Percentiles rank a stretch among this genome's conserved stretches.
Conservation (phyloP, 2,329 filamentous ascomycete species). For the Eutypella sp. region DNA sequence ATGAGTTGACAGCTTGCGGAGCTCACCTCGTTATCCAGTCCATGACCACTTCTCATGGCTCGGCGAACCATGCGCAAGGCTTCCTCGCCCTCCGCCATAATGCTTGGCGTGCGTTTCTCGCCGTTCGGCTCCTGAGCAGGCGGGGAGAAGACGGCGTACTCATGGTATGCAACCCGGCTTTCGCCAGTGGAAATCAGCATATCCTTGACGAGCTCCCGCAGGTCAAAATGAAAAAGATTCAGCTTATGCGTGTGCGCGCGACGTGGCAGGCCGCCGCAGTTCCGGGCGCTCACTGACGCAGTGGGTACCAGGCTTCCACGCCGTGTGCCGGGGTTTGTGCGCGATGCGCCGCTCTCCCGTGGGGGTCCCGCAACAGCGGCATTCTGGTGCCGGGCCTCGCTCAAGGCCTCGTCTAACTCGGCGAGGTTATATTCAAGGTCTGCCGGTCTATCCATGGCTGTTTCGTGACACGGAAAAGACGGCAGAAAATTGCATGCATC, state of each 20-base stretch:
- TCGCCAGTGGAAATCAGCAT: slow-evolving; percentile 19
- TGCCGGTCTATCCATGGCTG: slow-evolving; percentile 3
- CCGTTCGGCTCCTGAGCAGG: slow-evolving; percentile 12
- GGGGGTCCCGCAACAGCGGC: slow-evolving; percentile 15
- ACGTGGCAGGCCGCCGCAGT: slow-evolving; percentile 6
- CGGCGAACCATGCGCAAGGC: slow-evolving; percentile 22
- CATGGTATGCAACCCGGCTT: slow-evolving; percentile 24
- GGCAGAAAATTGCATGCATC: neutral
- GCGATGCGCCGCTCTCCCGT: slow-evolving; percentile 10
- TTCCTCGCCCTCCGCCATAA: slow-evolving; percentile 23
- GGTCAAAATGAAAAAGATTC: slow-evolving; percentile 26
- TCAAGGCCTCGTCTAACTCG: slow-evolving; percentile 23
- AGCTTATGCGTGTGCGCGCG: slow-evolving; percentile 14
- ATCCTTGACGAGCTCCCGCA: slow-evolving; percentile 20
- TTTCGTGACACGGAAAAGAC: neutral
- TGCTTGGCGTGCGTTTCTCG: slow-evolving; percentile 21
- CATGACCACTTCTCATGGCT: slow-evolving; percentile 19
- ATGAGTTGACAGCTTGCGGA: neutral
- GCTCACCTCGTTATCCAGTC: slow-evolving; percentile 23
- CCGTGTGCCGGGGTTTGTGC: slow-evolving; percentile 19
- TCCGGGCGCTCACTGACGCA: slow-evolving; percentile 5
- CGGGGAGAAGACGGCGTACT: slow-evolving; percentile 24
- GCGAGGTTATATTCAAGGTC: slow-evolving; percentile 24
- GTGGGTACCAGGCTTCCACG: slow-evolving; percentile 21
- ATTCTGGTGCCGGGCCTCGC: slow-evolving; percentile 16